Conservation (phyloP, 23 red algal species). For the Chondrus crispus region DNA sequence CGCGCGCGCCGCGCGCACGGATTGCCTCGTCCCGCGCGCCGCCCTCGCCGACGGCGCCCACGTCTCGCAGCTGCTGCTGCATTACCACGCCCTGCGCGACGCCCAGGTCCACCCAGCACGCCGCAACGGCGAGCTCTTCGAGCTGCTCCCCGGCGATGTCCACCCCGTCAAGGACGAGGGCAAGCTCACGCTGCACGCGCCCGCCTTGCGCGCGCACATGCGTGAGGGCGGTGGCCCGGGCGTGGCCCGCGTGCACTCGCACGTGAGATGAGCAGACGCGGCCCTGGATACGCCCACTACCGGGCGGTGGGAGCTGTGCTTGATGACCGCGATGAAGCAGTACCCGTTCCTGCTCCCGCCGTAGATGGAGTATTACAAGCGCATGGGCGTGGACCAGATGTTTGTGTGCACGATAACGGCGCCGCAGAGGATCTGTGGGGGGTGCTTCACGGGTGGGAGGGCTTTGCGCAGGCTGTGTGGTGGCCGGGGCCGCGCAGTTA, state of each 20-base stretch:
- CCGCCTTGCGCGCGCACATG: too few species aligned
- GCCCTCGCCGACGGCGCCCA: background rate
- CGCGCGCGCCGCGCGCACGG: background rate
- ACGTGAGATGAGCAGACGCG: too few species aligned
- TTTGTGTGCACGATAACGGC: slow-evolving; percentile 49
- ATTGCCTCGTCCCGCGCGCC: slow-evolving; percentile 1
- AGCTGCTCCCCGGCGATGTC: too few species aligned
- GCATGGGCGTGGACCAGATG: slow-evolving; percentile 54
- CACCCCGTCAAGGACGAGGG: too few species aligned
- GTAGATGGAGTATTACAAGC: slow-evolving; percentile 36
- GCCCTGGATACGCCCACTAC: too few species aligned
- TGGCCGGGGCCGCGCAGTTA: slow-evolving; percentile 50
- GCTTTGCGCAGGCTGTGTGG: background rate
- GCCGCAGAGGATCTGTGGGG: background rate
- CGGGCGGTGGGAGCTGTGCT: slow-evolving; percentile 32
- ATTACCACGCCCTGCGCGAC: background rate
- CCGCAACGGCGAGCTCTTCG: background rate
- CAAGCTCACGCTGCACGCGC: too few species aligned
- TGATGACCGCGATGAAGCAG: slow-evolving; percentile 47
- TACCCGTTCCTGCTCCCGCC: slow-evolving; percentile 31
- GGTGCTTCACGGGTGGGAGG: background rate
- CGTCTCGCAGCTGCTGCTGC: background rate
- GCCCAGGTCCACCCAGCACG: background rate
- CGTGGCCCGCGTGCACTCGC: too few species aligned
- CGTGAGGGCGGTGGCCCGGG: too few species aligned